Evolutionary conservation across 441 rosid genomes (phyloP).

Genomic region (Adansonia madagascariensis): DNA sequence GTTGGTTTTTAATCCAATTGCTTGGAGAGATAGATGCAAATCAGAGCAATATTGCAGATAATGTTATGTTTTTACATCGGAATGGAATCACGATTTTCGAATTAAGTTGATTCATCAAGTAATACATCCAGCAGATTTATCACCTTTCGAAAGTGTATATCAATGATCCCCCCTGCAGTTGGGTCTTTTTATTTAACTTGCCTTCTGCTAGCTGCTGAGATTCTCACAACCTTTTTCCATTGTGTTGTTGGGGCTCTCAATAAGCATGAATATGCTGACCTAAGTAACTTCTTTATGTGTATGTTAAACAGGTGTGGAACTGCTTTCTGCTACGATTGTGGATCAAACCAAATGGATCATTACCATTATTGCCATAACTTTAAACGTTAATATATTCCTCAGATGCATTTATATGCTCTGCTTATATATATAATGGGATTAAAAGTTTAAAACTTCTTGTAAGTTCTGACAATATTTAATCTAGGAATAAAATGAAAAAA

Average conservation of each 20-base stretch:
- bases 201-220: not conserved
- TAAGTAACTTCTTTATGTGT: not conserved
- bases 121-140: not conserved
- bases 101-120: not conserved
- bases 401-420: not conserved
- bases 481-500: too few species aligned
- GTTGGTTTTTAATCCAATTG: not conserved
- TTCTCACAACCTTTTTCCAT: not conserved
- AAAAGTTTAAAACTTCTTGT: too few species aligned
- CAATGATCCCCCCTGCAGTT: not conserved
- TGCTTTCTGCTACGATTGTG: constrained; percentile 62
- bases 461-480: too few species aligned
- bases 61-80: not conserved
- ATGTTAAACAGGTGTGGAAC: constrained; percentile 52
- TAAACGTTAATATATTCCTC: constrained; percentile 23
- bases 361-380: constrained; percentile 47
- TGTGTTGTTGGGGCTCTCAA: constrained; percentile 1
- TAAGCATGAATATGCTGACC: not conserved
- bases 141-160: not conserved
- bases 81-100: not conserved
- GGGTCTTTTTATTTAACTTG: not conserved
- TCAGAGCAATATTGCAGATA: not conserved
- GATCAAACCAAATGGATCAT: constrained; percentile 27
- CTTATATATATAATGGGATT: too few species aligned
- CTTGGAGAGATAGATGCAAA: not conserved